Base-by-base conservation (phyloP, 768 basidiomycete species). In the Hebeloma cylindrosporum region DNA sequence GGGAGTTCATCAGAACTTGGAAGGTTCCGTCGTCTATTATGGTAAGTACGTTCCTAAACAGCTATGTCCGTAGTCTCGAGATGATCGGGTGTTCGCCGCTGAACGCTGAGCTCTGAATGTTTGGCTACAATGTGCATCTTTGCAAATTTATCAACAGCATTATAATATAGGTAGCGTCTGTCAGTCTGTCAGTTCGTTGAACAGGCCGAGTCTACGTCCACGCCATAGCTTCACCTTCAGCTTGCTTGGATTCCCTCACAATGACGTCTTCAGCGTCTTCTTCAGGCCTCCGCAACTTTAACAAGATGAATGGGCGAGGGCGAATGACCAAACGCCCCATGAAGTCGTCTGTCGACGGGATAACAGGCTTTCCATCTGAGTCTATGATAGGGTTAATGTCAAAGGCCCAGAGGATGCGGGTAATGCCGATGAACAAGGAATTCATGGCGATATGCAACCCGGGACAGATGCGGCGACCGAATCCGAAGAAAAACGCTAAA, bases 401-500 rank as follows among this genome's bases (percentile, higher is more conserved):
- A 18, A 56, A 61, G 1, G 57, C 52, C 60, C 60, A 61, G 2
- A 61, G 33, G 0, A 55, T 36, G 39, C 57, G 58, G 27, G 55
- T 37, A 20, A 58, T 52, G 8, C 55, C 17, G 7, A 59, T 53
- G 28, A 57, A 58, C 4, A 63, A 32, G 0, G 59, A 59, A 25
- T 63, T 57, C 42, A 56, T 54, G 2, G 60, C 62, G 27, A 60
- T 48, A 20, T 60, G 56, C 54, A 61, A 56, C 1, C 62, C 60
- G 3, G 62, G 62, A 27, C 60, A 63, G n/a, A 61, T 59, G 9
- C 62, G 52, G 3, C 60, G 53, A 29, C 62, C 62, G 22, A 63
- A 63, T 4, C 60, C 62, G 45, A 63, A 61, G 31, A 51, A 52
- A 20, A 61, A 58, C 10, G 51, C 56, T 2, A 50, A 52, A 9